Evolutionary conservation across 106 monocot genomes (phyloP), one percentile per base, ranked within the genome.

Genomic region (Dactylorhiza incarnata): DNA sequence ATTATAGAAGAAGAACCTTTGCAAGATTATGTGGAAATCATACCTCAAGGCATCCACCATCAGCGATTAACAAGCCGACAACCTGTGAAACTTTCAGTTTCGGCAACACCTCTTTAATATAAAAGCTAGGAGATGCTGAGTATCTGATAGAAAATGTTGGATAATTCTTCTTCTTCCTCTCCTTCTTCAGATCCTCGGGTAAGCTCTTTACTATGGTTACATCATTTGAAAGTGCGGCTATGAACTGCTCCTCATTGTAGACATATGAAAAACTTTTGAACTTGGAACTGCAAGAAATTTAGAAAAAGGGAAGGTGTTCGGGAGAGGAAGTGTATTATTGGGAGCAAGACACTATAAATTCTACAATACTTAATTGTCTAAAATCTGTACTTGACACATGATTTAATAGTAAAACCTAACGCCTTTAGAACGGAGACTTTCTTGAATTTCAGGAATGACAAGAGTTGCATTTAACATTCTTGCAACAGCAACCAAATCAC

Each of bases 211-310:
- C 78, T 82, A 95, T 77, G 29, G 85, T 48, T 37, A 95, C 77
- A 86, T 95, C 95, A 78, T 87, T 86, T 50, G 81, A 71, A 61
- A 95, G 90, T 73, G 92, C 83, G 73, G 83, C 78, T 74, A 95
- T 92, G 85, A 95, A 92, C 48, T 88, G 84, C 11, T 90, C 90
- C 83, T 90, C 92, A 69, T 92, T 82, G 73, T 88, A 95, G 79
- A 95, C 66, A 86, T 90, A 95, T 46, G 92, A 88, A 79, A 95
- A 95, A 68, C 95, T 95, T 75, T 87, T 92, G 76, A 95, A 95
- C 75, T 85, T 90, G 59, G 84, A 71, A 81, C 95, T 95, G 89
- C 68, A 82, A 17, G 13, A 7, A 81, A 45, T 48, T 26, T 46
- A 24, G 76, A 69, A 62, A 78, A n/a, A 29, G 0, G 55, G 17